A percentile compares a stretch with the other conserved stretches of the same genome.
Evolutionary conservation across 495 filamentous ascomycete genomes (phyloP).

Genomic region (Penicillium parvum): DNA sequence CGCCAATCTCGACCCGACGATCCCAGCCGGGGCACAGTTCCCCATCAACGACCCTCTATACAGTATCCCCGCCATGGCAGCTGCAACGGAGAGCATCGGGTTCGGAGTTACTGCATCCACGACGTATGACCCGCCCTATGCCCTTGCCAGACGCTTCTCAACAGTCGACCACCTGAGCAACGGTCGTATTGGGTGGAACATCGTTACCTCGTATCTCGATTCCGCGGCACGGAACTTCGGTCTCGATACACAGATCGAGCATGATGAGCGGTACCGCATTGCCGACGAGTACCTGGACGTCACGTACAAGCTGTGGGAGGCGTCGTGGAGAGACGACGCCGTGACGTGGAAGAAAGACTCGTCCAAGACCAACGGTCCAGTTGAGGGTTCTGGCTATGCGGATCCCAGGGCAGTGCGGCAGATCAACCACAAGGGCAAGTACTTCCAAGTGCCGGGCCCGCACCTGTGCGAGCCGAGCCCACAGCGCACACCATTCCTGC

Average conservation of each 20-base stretch:
- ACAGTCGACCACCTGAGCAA: slow-evolving; percentile 66
- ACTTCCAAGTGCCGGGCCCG: slow-evolving; percentile 60
- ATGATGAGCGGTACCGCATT: slow-evolving; percentile 64
- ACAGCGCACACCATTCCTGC: slow-evolving; percentile 61
- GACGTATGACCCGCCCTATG: slow-evolving; percentile 66
- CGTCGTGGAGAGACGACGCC: slow-evolving; percentile 63
- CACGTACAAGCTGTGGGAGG: slow-evolving; percentile 65
- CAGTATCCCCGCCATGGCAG: slow-evolving; percentile 42
- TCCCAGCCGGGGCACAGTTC: slow-evolving; percentile 60
- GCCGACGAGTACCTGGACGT: slow-evolving; percentile 66
- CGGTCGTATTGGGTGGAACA: slow-evolving; percentile 63
- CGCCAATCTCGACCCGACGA: slow-evolving; percentile 52
- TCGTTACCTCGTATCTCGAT: slow-evolving; percentile 64
- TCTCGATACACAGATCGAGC: slow-evolving; percentile 52
- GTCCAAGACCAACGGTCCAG: slow-evolving; percentile 22
- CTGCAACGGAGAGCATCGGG: slow-evolving; percentile 57
- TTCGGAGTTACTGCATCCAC: slow-evolving; percentile 63
- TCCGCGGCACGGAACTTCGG: slow-evolving; percentile 61
- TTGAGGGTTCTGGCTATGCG: slow-evolving; percentile 45
- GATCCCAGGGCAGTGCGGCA: slow-evolving; percentile 53
- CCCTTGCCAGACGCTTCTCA: slow-evolving; percentile 60
- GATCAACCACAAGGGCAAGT: slow-evolving; percentile 65
- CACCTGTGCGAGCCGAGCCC: slow-evolving; percentile 62
- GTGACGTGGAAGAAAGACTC: slow-evolving; percentile 30
- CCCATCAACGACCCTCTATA: slow-evolving; percentile 56